phyloP scores from a whole-genome alignment of 441 rosid species.

The Croton laevigatus region DNA sequence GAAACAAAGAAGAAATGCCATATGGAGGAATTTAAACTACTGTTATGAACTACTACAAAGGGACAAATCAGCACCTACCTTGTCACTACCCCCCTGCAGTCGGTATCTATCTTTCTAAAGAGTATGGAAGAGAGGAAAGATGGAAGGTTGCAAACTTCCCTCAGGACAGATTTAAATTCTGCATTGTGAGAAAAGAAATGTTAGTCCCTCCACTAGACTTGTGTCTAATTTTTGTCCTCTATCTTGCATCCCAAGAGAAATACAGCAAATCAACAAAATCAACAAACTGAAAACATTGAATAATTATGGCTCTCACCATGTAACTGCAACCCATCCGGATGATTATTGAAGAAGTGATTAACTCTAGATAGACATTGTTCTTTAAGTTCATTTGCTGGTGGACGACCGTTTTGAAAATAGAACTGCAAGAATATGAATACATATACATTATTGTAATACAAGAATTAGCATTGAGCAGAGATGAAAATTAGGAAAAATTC shows the following conservation, averaged over 20 bases:
- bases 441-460: conserved; percentile 6
- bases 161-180: conserved; percentile 78
- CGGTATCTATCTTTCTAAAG: conserved; percentile 73
- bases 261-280: conserved; percentile 3
- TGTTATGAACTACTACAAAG: neutral
- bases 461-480: neutral
- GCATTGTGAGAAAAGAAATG: conserved; percentile 20
- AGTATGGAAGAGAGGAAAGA: conserved; percentile 74
- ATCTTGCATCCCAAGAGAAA: neutral
- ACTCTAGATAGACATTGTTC: conserved; percentile 68
- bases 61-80: conserved; percentile 44
- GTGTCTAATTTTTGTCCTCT: neutral
- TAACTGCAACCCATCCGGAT: conserved; percentile 65
- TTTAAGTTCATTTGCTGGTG: conserved; percentile 75
- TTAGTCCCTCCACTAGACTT: conserved; percentile 15
- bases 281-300: neutral
- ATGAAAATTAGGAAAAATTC: conserved; percentile 6
- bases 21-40: neutral
- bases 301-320: conserved; percentile 49
- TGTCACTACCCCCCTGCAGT: conserved; percentile 55
- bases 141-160: conserved; percentile 91
- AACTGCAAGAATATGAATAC: conserved; percentile 49
- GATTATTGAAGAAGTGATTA: conserved; percentile 67
- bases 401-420: conserved; percentile 90
- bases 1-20: neutral